These are phyloP conservation scores for Phytopythium oedochilum DNA, from an alignment of 352 stramenopile species.

Conservation along the genomic window DNA sequence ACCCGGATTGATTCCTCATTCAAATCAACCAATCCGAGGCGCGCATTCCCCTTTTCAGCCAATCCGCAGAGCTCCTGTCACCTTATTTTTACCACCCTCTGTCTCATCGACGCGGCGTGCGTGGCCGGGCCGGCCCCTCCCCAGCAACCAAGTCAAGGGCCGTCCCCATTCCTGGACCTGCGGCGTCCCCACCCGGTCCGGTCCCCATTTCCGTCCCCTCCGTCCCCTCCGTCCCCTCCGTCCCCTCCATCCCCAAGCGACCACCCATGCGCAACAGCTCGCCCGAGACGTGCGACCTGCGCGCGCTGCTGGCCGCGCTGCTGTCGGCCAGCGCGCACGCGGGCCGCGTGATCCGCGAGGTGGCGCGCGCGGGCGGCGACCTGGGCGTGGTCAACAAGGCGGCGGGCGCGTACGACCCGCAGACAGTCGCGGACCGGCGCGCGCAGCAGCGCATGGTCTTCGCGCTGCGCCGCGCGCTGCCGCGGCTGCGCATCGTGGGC, in stretches of 20 bases:
- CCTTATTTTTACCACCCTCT: constrained; percentile 1
- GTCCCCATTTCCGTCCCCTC: too few species aligned
- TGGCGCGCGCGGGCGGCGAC: constrained; percentile 42
- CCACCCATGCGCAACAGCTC: constrained; percentile 10
- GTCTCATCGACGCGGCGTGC: constrained; percentile 3
- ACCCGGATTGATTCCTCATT: background rate
- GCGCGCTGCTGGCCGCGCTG: constrained; percentile 48
- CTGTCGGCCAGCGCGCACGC: constrained; percentile 47
- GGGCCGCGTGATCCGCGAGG: constrained; percentile 64
- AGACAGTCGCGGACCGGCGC: constrained; percentile 72
- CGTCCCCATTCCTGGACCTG: background rate
- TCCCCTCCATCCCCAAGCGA: too few species aligned
- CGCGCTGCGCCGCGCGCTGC: constrained; percentile 51
- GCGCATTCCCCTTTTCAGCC: background rate
- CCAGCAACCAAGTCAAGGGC: too few species aligned
- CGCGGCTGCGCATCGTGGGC: constrained; percentile 49
- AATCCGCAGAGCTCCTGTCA: too few species aligned
- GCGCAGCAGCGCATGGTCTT: constrained; percentile 69
- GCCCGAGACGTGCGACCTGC: constrained; percentile 15
- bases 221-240: too few species aligned
- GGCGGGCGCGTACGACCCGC: constrained; percentile 66
- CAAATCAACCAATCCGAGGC: background rate
- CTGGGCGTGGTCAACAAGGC: constrained; percentile 76
- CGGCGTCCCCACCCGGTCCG: too few species aligned
- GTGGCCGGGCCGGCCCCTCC: background rate